Evolutionary conservation across 1,284 basidiomycete genomes (phyloP).

Genomic region (Fistulinella cinereoalba): DNA sequence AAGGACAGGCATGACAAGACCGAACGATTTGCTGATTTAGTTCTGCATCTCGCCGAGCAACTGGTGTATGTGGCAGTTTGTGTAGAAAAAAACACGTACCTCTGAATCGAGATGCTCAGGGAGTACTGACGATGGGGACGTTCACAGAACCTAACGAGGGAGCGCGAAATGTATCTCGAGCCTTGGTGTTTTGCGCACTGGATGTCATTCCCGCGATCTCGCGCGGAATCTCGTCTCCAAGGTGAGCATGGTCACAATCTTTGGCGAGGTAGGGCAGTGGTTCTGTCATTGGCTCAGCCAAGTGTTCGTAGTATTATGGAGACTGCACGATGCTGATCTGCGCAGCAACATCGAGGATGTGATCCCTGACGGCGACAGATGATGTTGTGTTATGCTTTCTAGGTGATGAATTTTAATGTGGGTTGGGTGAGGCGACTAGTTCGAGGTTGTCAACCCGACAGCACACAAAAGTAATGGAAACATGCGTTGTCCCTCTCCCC

Average conservation of each 20-base stretch:
- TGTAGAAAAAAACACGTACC: no score
- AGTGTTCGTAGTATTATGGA: slow-evolving; percentile 92
- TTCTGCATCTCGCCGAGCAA: no score
- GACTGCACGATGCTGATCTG: slow-evolving; percentile 92
- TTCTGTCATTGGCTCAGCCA: slow-evolving; percentile 92
- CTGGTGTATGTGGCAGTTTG: no score
- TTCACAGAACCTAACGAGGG: no score
- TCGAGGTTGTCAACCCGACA: no score
- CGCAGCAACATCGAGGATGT: slow-evolving; percentile 79
- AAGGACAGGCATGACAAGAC: no score
- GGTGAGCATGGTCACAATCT: slow-evolving; percentile 87
- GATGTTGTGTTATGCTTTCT: slow-evolving; percentile 84
- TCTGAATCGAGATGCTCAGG: no score
- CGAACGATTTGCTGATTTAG: no score
- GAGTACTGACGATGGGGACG: no score
- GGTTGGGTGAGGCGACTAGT: slow-evolving; percentile 85
- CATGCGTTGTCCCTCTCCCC: slow-evolving; percentile 34
- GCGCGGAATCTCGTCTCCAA: slow-evolving; percentile 90
- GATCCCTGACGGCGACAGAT: slow-evolving; percentile 93
- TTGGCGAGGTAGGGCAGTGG: slow-evolving; percentile 77
- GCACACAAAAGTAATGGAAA: slow-evolving; percentile 17
- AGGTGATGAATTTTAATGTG: slow-evolving; percentile 78
- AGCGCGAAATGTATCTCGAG: no score
- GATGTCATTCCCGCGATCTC: slow-evolving; percentile 86
- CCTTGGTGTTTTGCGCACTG: slow-evolving; percentile 81